These are phyloP conservation scores for Colletotrichum lentis DNA, from an alignment of 2,329 filamentous ascomycete genomes.

Conservation along the genomic window DNA sequence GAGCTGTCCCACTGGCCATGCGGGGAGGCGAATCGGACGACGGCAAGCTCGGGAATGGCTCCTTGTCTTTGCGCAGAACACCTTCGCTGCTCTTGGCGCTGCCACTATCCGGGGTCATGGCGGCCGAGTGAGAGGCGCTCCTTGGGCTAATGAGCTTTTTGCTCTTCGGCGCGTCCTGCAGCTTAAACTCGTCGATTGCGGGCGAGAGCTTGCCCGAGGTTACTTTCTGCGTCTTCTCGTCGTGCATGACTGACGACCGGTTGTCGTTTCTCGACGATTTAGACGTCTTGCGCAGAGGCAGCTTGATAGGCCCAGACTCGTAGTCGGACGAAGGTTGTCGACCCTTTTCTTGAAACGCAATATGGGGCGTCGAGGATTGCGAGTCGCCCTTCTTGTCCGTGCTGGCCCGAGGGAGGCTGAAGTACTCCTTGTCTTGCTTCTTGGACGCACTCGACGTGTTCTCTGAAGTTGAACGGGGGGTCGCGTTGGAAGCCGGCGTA, in stretches of 20 bases:
- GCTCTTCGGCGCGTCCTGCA: conserved; percentile 81
- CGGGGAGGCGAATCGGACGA: conserved; percentile 48
- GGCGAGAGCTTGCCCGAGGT: conserved; percentile 50
- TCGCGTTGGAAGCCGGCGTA: conserved; percentile 64
- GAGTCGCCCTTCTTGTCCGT: conserved; percentile 60
- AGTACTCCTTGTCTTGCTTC: conserved; percentile 68
- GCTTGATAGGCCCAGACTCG: conserved; percentile 56
- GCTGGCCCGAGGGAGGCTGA: conserved; percentile 56
- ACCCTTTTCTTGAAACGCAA: conserved; percentile 87
- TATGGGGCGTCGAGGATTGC: conserved; percentile 77
- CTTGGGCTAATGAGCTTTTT: conserved; percentile 57
- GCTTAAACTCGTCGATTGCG: conserved; percentile 71
- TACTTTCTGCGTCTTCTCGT: conserved; percentile 50
- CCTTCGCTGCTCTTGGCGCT: conserved; percentile 49
- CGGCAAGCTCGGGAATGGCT: conserved; percentile 37
- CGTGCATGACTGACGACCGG: conserved; percentile 28
- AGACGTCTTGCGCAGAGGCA: conserved; percentile 57
- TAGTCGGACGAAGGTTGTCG: conserved; percentile 70
- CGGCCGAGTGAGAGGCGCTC: conserved; percentile 56
- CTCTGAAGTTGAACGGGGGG: conserved; percentile 64
- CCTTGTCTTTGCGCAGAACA: conserved; percentile 50
- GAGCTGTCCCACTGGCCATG: conserved; percentile 52
- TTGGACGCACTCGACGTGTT: conserved; percentile 55
- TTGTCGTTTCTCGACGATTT: conserved; percentile 51
- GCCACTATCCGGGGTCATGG: conserved; percentile 49